Conservation (phyloP, 441 rosid species). For the Raphanus hybrid region DNA sequence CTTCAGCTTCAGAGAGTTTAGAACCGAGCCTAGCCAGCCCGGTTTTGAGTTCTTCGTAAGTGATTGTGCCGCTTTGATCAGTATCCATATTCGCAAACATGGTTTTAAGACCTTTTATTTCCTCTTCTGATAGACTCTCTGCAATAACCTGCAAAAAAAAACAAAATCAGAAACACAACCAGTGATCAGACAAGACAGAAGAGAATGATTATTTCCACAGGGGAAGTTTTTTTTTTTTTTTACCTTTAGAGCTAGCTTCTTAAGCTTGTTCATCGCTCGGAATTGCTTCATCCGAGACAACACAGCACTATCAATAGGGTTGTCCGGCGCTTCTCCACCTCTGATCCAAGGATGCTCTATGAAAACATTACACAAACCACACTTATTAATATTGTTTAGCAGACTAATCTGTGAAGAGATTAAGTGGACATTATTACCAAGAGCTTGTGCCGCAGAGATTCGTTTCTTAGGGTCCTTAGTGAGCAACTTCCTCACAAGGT, state of each 20-base stretch:
- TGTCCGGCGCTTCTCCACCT: conserved; percentile 83
- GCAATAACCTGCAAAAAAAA: neutral
- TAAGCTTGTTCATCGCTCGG: conserved; percentile 91
- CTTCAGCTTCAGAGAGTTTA: conserved; percentile 3
- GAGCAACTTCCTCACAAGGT: conserved; percentile 77
- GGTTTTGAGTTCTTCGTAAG: neutral
- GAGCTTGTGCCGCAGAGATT: conserved; percentile 74
- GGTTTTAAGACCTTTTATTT: conserved; percentile 7
- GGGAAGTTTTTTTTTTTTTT: neutral
- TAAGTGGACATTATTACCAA: conserved; percentile 52
- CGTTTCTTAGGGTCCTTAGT: conserved; percentile 73
- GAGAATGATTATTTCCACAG: neutral
- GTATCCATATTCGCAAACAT: conserved; percentile 1
- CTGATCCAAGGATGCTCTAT: conserved; percentile 89
- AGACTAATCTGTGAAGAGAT: conserved; percentile 37
- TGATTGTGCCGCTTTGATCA: neutral
- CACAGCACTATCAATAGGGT: conserved; percentile 80
- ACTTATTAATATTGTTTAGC: neutral
- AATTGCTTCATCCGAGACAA: conserved; percentile 91
- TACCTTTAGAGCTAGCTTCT: conserved; percentile 87
- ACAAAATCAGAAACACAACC: neutral
- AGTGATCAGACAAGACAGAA: neutral
- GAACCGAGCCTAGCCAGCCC: conserved; percentile 6
- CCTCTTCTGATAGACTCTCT: neutral
- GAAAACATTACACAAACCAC: neutral